Evolutionary conservation across 805 yeast genomes (phyloP).

Genomic region (Ascoidea asiatica): DNA sequence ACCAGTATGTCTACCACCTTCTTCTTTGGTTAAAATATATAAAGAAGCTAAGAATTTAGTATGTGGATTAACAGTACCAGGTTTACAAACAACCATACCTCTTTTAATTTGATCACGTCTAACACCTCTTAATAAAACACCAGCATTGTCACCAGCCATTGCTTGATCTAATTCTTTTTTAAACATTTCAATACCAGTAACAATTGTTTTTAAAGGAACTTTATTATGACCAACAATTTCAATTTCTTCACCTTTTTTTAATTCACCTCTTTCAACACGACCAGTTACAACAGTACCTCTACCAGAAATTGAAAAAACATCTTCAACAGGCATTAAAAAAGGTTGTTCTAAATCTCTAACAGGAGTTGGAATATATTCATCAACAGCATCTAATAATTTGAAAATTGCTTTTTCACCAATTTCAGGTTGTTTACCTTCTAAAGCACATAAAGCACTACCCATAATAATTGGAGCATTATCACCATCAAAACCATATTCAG

Average conservation of each 20-base stretch:
- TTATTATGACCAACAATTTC: slow-evolving; percentile 91
- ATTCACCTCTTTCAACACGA: slow-evolving; percentile 95
- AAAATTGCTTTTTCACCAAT: slow-evolving; percentile 79
- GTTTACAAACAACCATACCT: slow-evolving; percentile 96
- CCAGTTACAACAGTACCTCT: slow-evolving; percentile 99
- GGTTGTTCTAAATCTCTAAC: slow-evolving; percentile 91
- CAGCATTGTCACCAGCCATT: slow-evolving; percentile 99
- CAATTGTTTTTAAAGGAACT: slow-evolving; percentile 81
- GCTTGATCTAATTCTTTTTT: slow-evolving; percentile 96
- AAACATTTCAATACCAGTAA: slow-evolving; percentile 99
- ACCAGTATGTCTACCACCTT: slow-evolving; percentile 99
- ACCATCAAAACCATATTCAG: slow-evolving; percentile 93
- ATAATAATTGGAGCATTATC: slow-evolving; percentile 94
- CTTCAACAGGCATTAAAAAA: slow-evolving; percentile 95
- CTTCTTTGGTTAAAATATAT: slow-evolving; percentile 88
- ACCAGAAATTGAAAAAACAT: slow-evolving; percentile 95
- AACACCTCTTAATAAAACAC: slow-evolving; percentile 93
- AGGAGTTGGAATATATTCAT: slow-evolving; percentile 93
- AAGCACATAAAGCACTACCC: slow-evolving; percentile 98
- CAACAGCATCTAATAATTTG: slow-evolving; percentile 84
- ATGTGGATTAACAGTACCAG: slow-evolving; percentile 86
- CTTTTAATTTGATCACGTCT: slow-evolving; percentile 94
- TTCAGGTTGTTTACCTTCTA: slow-evolving; percentile 79
- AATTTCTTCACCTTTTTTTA: slow-evolving; percentile 97
- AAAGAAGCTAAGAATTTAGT: slow-evolving; percentile 87